Evolutionary conservation across 1,139 yeast species (phyloP), one percentile per base, ranked within the genome.

Genomic region (Scheffersomyces parashehatae): DNA sequence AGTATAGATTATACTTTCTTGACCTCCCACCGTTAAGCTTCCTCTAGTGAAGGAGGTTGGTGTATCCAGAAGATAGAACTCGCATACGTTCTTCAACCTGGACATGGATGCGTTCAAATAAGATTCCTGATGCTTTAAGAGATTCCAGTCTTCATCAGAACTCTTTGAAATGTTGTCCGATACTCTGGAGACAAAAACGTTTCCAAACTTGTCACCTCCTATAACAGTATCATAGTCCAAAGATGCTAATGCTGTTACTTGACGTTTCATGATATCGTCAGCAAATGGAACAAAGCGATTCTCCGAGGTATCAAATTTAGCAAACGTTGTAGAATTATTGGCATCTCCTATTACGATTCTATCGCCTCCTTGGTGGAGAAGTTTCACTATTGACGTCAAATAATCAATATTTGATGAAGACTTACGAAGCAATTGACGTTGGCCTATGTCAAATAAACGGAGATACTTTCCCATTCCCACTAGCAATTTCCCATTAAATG

Each of bases 171-270:
- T 65, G 3, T 68, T 64, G 15, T 65, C 64, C 0, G 86, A 79
- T 37, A 85, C 64, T 49, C 97, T 68, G 33, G 88, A 64, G 1
- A 88, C 77, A 64, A 85, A 83, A 0, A 91, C 43, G 55, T 85
- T 88, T 1, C 99, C 97, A 65, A 86, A 90, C 55, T 83, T 85
- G 59, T 93, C 99, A n/a, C 97, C 97, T 0, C 87, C 89, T 33
- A 87, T 68, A 0, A 87, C 77, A 0, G 97, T 89, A 46, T 82
- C 83, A 45, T 81, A 77, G 61, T 93, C 99, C 6, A 93, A 64
- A 52, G 80, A 65, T 2, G 71, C 56, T 37, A 85, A 52, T 1
- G 83, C 58, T 0, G 95, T 85, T 3, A 85, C 72, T 56, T 85
- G 88, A 29, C 97, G 71, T 37, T 82, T 73, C 39, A 84, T 65